Evolutionary conservation across 2,329 filamentous ascomycete genomes (phyloP), one percentile per base, ranked within the genome.

Genomic region (Lachnellula cervina): DNA sequence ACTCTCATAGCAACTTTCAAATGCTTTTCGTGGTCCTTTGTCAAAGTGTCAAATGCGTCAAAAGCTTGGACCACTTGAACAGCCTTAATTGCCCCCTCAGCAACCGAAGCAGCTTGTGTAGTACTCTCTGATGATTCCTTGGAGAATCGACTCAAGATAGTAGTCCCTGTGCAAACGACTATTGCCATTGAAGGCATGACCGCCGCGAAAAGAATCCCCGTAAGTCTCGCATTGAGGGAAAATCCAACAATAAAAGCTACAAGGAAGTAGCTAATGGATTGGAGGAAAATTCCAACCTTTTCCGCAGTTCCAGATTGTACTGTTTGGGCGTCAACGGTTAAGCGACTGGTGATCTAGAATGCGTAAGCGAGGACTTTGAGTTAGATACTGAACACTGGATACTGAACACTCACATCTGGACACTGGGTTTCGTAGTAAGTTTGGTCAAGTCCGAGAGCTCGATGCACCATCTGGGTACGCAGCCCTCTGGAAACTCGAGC

Each of bases 211-310:
- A 84, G 68, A 66, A 83, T 81, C 3, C 73, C 80, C 9, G 81
- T 79, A 5, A 85, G 72, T 35, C 71, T 72, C n/a, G 76, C 73
- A 62, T 82, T 76, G 58, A 81, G 79, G 64, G 80, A 76, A 59
- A 84, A 84, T 1, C 80, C 80, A 19, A 84, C 77, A 16, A 82
- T 74, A 56, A 82, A 84, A 1, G 81, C 77, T 0, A 80, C 78
- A 34, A 84, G 63, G 59, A 84, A 84, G 66, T 82, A 84, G 0
- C 79, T 79, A n/a, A 80, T 61, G 23, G 76, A 80, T 16, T 76
- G 73, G 2, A 84, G 71, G 55, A 77, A 78, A 13, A 84, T 76
- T 21, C 81, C 81, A 16, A 82, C 80, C 64, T 85, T 85, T 69
- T 84, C 82, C 1, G 78, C 78, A 0, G 80, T 83, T 11, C 81